These are phyloP conservation scores for Skeletonema marinoi DNA, from an alignment of 108 stramenopile genomes.

Conservation along the genomic window DNA sequence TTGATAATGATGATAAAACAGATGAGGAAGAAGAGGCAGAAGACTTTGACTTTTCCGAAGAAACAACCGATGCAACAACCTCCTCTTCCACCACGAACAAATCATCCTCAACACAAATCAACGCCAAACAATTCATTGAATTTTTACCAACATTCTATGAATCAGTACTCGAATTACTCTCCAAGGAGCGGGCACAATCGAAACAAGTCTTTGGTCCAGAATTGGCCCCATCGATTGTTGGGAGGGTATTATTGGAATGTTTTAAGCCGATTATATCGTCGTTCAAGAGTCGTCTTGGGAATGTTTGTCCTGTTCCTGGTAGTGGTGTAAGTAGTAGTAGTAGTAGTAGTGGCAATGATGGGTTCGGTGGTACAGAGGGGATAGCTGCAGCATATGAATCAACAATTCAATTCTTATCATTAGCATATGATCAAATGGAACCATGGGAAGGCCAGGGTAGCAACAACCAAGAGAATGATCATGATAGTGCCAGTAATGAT, in stretches of 20 bases:
- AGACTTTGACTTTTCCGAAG: constrained; percentile 45
- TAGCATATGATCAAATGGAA: constrained; percentile 82
- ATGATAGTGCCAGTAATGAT: constrained; percentile 22
- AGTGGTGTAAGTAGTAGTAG: constrained; percentile 4
- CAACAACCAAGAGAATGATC: constrained; percentile 6
- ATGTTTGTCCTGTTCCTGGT: constrained; percentile 47
- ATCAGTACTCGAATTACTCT: constrained; percentile 56
- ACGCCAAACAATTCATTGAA: constrained; percentile 49
- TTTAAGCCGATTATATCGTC: constrained; percentile 76
- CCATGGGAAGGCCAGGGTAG: constrained; percentile 39
- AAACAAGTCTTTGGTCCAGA: constrained; percentile 73
- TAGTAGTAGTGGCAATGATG: background rate
- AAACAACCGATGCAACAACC: background rate
- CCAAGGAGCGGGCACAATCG: constrained; percentile 74
- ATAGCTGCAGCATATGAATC: constrained; percentile 79
- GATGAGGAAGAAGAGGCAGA: constrained; percentile 20
- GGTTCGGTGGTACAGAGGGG: constrained; percentile 58
- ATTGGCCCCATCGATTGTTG: constrained; percentile 64
- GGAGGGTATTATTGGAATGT: constrained; percentile 64
- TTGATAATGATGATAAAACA: constrained; percentile 2
- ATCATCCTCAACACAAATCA: background rate
- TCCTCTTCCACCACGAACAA: background rate
- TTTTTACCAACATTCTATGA: constrained; percentile 85
- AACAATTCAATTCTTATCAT: constrained; percentile 77
- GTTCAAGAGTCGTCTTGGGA: constrained; percentile 67